phyloP scores from a whole-genome alignment of 2,329 filamentous ascomycete species.

The Sporothrix mexicana region DNA sequence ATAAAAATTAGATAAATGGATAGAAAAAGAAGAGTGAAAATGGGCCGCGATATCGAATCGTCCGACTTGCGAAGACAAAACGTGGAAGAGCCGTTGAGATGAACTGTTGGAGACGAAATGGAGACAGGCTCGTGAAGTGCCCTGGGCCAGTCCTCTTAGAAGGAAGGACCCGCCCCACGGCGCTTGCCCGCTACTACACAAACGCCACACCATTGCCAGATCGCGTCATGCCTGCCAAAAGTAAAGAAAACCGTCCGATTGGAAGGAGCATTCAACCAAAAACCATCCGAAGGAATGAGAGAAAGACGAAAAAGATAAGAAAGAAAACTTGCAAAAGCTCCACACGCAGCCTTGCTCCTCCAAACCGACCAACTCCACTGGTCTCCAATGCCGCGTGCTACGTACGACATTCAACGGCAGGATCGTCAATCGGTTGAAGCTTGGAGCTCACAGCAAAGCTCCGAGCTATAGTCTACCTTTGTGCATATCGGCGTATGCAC shows the following conservation, averaged over 20 bases:
- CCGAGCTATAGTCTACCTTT: too few relatives aligned
- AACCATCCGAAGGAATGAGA: not conserved
- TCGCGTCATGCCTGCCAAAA: not conserved
- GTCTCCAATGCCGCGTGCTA: too few relatives aligned
- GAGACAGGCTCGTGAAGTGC: not conserved
- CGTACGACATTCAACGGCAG: too few relatives aligned
- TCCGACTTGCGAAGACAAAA: not conserved
- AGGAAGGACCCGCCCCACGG: too few relatives aligned
- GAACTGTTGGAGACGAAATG: not conserved
- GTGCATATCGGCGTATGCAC: not conserved
- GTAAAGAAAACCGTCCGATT: slow-evolving; percentile 11
- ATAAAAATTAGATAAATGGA: not conserved
- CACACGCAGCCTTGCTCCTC: not conserved
- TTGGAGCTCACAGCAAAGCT: too few relatives aligned
- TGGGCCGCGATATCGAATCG: not conserved
- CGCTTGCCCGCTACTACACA: too few relatives aligned
- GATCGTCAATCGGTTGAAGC: too few relatives aligned
- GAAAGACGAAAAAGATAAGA: not conserved
- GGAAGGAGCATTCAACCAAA: not conserved
- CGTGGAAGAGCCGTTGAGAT: not conserved
- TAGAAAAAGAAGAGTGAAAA: not conserved
- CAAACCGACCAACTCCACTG: too few relatives aligned
- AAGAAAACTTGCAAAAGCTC: not conserved
- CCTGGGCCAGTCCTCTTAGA: not conserved
- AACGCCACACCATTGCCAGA: slow-evolving; percentile 5